These are phyloP conservation scores for Paramecium octaurelia DNA, from an alignment of 73 alveolate genomes.

Conservation along the genomic window DNA sequence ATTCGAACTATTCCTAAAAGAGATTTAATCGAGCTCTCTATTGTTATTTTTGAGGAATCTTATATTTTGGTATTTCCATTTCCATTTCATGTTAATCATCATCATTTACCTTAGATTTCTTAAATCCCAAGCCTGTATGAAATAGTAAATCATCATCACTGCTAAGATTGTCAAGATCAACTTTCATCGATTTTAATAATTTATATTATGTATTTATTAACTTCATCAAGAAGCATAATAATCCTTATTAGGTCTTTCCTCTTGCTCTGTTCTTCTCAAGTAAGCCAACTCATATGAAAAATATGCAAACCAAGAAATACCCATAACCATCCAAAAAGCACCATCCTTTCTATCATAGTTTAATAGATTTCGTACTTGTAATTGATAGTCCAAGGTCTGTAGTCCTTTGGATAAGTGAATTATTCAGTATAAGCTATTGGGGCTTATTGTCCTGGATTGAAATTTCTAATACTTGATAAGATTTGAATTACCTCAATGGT, in stretches of 20 bases:
- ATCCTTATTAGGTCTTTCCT: not conserved
- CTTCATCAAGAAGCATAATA: not conserved
- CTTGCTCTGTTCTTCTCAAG: not conserved
- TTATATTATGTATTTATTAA: not conserved
- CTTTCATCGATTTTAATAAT: not conserved
- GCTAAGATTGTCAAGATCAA: not conserved
- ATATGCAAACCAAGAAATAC: not conserved
- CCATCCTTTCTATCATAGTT: not conserved
- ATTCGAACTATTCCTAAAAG: not conserved
- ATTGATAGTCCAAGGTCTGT: slow-evolving; percentile 11
- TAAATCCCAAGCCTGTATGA: not conserved
- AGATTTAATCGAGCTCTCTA: not conserved
- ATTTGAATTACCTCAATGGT: not conserved
- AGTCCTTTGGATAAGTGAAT: not conserved
- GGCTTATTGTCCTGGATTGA: slow-evolving; percentile 18
- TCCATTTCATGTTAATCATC: not conserved
- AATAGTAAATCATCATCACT: not conserved
- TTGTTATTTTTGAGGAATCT: not conserved
- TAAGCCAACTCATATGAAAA: not conserved
- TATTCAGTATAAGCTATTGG: not conserved
- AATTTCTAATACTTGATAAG: not conserved
- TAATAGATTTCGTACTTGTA: not conserved
- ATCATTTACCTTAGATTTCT: not conserved
- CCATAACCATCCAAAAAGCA: not conserved
- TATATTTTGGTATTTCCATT: not conserved